A percentile compares a stretch with the other conserved stretches of the same genome.
Conservation (phyloP, 805 yeast genomes). For the Candida boleticola region DNA sequence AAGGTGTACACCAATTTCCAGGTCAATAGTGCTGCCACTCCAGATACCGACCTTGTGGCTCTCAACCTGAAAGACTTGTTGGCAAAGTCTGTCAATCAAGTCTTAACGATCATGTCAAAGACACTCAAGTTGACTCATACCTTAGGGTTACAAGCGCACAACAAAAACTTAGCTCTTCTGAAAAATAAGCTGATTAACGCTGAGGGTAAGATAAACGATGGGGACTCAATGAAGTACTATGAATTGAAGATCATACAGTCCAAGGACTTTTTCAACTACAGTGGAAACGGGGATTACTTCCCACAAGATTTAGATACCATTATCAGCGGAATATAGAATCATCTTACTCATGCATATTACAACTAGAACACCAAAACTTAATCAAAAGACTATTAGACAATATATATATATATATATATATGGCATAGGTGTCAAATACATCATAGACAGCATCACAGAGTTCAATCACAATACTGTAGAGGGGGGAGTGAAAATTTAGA, state of each 20-base stretch:
- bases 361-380: too few relatives aligned
- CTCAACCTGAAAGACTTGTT: conserved; percentile 8
- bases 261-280: conserved; percentile 35
- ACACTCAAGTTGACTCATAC: conserved; percentile 50
- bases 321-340: too few relatives aligned
- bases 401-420: too few relatives aligned
- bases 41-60: background rate
- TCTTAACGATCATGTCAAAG: conserved; percentile 51
- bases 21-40: background rate
- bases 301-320: background rate
- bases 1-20: conserved; percentile 39
- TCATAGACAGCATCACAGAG: too few relatives aligned
- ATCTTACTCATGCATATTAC: too few relatives aligned
- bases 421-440: too few relatives aligned
- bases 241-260: conserved; percentile 71
- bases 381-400: too few relatives aligned
- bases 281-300: conserved; percentile 21
- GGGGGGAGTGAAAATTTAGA: too few relatives aligned
- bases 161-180: conserved; percentile 9
- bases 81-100: conserved; percentile 49
- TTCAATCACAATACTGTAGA: too few relatives aligned
- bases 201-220: conserved; percentile 53
- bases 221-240: conserved; percentile 61
- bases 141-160: conserved; percentile 30
- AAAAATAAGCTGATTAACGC: background rate